A percentile compares a stretch with the other conserved stretches of the same genome.
These are phyloP conservation scores for Blepharisma japonicum DNA, from an alignment of 73 alveolate species.

Conservation along the genomic window DNA sequence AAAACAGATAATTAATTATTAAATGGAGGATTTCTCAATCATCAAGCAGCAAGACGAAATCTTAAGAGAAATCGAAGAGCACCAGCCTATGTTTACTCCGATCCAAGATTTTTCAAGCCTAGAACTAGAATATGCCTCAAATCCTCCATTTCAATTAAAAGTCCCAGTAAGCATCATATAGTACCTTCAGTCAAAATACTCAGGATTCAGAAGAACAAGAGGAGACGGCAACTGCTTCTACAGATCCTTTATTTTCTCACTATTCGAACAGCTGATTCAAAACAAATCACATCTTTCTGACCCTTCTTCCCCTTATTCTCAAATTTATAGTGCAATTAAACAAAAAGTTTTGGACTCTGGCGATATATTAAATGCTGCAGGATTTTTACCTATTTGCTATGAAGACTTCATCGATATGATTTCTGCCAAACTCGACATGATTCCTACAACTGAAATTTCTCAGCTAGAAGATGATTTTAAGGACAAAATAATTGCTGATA, in stretches of 20 bases:
- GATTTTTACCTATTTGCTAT: constrained; percentile 71
- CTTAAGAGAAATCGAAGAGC: constrained; percentile 40
- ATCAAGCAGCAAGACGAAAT: constrained; percentile 38
- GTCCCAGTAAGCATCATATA: constrained; percentile 29
- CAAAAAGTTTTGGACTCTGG: constrained; percentile 48
- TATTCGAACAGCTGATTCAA: constrained; percentile 63
- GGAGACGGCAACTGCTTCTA: constrained; percentile 90
- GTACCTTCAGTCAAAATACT: constrained; percentile 32
- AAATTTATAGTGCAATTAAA: constrained; percentile 26
- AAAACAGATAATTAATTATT: too few relatives aligned
- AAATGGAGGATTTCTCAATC: background rate
- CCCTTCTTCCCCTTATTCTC: background rate
- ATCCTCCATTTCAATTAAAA: constrained; percentile 36
- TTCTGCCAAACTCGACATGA: constrained; percentile 29
- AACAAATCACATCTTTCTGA: constrained; percentile 29
- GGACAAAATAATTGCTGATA: constrained; percentile 28
- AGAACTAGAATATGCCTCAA: constrained; percentile 41
- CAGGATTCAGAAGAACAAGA: constrained; percentile 61
- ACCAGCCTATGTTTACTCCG: constrained; percentile 33
- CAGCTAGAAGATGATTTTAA: constrained; percentile 13
- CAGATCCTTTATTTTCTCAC: constrained; percentile 68
- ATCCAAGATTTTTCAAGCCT: constrained; percentile 26
- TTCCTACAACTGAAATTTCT: background rate
- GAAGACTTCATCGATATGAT: constrained; percentile 74
- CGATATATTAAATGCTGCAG: constrained; percentile 56